These are phyloP conservation scores for Plasmodium gaboni DNA, from an alignment of 169 alveolate species.

Conservation along the genomic window DNA sequence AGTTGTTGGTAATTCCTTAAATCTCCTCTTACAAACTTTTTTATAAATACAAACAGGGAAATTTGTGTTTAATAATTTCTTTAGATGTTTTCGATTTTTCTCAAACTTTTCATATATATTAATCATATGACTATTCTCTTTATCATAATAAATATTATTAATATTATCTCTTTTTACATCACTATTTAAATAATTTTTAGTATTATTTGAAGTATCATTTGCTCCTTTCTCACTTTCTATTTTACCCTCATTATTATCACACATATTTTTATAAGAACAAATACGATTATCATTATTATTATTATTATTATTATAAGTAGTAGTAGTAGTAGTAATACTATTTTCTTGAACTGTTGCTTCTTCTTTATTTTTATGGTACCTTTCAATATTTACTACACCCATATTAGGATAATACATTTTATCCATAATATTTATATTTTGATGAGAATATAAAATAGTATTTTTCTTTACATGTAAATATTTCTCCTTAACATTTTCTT, in stretches of 20 bases:
- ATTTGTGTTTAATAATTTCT: constrained; percentile 22
- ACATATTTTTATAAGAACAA: background rate
- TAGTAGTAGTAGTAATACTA: too few relatives aligned
- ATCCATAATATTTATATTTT: too few relatives aligned
- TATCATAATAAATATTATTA: background rate
- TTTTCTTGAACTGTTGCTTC: too few relatives aligned
- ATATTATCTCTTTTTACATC: too few relatives aligned
- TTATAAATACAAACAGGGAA: constrained; percentile 62
- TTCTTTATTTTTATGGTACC: too few relatives aligned
- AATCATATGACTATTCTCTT: constrained; percentile 12
- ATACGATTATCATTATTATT: too few relatives aligned
- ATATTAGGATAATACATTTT: too few relatives aligned
- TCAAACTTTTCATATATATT: constrained; percentile 59
- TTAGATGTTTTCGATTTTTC: constrained; percentile 29
- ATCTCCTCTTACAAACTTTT: constrained; percentile 35
- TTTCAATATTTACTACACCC: too few relatives aligned
- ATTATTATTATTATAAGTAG: too few relatives aligned
- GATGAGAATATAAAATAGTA: too few relatives aligned
- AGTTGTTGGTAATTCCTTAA: constrained; percentile 41
- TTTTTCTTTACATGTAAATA: constrained; percentile 26
- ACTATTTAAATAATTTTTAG: too few relatives aligned
- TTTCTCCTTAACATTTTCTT: constrained; percentile 44
- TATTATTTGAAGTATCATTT: too few relatives aligned
- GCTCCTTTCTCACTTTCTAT: background rate
- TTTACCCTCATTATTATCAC: background rate